Percentiles rank a stretch among this genome's conserved stretches.
These are phyloP conservation scores for Curvularia sp. DNA, from an alignment of 2,329 filamentous ascomycete genomes.

Conservation along the genomic window DNA sequence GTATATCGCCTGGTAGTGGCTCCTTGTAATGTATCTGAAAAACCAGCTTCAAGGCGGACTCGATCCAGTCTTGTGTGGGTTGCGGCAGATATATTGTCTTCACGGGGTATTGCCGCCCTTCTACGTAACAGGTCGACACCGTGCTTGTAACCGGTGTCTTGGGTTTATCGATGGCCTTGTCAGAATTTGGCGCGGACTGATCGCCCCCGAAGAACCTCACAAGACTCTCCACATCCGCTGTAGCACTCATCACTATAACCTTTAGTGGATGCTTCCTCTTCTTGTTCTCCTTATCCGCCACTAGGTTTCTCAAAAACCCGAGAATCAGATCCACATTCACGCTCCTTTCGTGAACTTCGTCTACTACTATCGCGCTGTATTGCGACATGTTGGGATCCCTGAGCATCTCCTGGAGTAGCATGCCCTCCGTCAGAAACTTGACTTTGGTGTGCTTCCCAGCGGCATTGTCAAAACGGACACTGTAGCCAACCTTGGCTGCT, in stretches of 20 bases:
- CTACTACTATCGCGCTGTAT: conserved; percentile 90
- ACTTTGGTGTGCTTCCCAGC: conserved; percentile 82
- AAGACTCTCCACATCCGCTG: conserved; percentile 83
- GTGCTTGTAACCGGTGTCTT: conserved; percentile 1
- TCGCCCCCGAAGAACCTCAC: conserved; percentile 71
- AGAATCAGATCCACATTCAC: conserved; percentile 91
- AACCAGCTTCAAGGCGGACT: conserved; percentile 79
- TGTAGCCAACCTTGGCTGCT: conserved; percentile 80
- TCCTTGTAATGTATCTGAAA: conserved; percentile 88
- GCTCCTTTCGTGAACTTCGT: conserved; percentile 96
- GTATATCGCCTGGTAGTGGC: conserved; percentile 89
- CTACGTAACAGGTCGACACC: conserved; percentile 68
- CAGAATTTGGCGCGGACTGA: conserved; percentile 8
- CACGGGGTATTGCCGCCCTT: conserved; percentile 88
- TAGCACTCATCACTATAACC: conserved; percentile 96
- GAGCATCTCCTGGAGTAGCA: conserved; percentile 92
- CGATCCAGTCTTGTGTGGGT: conserved; percentile 81
- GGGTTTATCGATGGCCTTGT: conserved; percentile 22
- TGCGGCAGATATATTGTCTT: conserved; percentile 75
- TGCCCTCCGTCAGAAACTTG: conserved; percentile 96
- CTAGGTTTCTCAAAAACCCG: conserved; percentile 83
- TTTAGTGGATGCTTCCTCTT: conserved; percentile 70
- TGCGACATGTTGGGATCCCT: conserved; percentile 80
- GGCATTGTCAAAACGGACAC: conserved; percentile 90
- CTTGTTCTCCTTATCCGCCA: conserved; percentile 70